Evolutionary conservation across 2,329 filamentous ascomycete genomes (phyloP).

Genomic region (Phaeosphaeriaceae sp.): DNA sequence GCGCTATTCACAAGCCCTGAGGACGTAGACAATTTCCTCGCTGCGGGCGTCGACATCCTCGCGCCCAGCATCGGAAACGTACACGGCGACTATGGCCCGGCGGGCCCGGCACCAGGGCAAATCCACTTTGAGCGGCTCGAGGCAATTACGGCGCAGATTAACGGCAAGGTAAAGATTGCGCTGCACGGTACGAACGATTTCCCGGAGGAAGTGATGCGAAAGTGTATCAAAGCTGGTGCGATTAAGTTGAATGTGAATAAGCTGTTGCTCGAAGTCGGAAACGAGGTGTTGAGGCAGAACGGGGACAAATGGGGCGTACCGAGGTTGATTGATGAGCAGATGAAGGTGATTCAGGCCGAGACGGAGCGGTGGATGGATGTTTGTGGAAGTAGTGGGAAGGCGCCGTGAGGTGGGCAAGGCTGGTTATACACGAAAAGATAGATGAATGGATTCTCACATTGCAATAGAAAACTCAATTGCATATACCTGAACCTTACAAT

Average conservation of each 20-base stretch:
- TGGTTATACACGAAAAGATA: too few species aligned
- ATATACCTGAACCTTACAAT: too few species aligned
- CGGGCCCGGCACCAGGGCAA: conserved; percentile 53
- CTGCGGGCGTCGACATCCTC: conserved; percentile 73
- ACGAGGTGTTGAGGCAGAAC: conserved; percentile 51
- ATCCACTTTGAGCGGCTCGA: conserved; percentile 42
- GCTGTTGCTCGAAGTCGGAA: conserved; percentile 56
- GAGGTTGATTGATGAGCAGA: conserved; percentile 55
- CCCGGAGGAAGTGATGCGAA: conserved; percentile 56
- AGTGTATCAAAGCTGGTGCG: conserved; percentile 61
- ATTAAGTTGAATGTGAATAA: conserved; percentile 67
- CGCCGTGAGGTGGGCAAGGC: conserved; percentile 30
- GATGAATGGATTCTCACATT: too few species aligned
- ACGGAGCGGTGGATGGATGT: conserved; percentile 59
- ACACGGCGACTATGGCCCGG: conserved; percentile 73
- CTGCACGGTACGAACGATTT: conserved; percentile 67
- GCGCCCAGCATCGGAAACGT: conserved; percentile 79
- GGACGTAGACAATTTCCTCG: conserved; percentile 73
- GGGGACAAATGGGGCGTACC: conserved; percentile 40
- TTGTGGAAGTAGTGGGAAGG: conserved; percentile 55
- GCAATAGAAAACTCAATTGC: too few species aligned
- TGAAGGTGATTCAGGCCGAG: conserved; percentile 51
- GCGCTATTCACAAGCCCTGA: conserved; percentile 68
- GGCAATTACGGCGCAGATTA: conserved; percentile 38
- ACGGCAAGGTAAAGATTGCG: conserved; percentile 56